Percentiles rank a stretch among this genome's conserved stretches.
These are phyloP conservation scores for Polyporus tsugae DNA, from an alignment of 1,284 basidiomycete genomes.

Conservation along the genomic window DNA sequence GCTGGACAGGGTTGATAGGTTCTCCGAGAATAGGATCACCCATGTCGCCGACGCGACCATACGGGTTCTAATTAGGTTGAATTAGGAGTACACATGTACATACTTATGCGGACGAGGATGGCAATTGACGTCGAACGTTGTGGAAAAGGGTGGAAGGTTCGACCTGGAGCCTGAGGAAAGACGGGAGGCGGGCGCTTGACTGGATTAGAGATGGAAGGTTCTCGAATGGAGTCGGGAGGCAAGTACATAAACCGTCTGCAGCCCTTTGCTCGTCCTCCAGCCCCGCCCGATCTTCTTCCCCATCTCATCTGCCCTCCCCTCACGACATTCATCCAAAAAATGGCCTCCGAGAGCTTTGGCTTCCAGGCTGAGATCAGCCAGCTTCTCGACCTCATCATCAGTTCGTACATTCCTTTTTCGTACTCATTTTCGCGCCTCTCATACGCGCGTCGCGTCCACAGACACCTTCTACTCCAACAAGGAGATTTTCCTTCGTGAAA, in stretches of 20 bases:
- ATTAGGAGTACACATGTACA: constrained; percentile 14
- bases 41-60: constrained; percentile 16
- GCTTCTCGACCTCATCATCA: constrained; percentile 91
- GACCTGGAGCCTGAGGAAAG: constrained; percentile 30
- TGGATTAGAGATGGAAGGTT: constrained; percentile 43
- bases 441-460: constrained; percentile 43
- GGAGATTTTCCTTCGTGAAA: constrained; percentile 97
- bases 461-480: constrained; percentile 99
- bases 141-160: constrained; percentile 42
- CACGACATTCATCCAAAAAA: constrained; percentile 47
- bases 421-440: constrained; percentile 20
- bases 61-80: neutral
- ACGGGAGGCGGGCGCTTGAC: constrained; percentile 31
- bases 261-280: constrained; percentile 26
- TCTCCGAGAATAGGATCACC: constrained; percentile 9
- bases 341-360: constrained; percentile 86
- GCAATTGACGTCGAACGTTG: constrained; percentile 32
- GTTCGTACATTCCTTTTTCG: constrained; percentile 51
- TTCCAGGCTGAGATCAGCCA: constrained; percentile 99
- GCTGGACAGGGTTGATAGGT: constrained; percentile 42
- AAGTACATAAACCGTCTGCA: constrained; percentile 37
- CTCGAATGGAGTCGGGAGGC: constrained; percentile 37
- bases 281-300: constrained; percentile 25
- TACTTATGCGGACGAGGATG: constrained; percentile 18
- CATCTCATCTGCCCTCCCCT: constrained; percentile 20